Evolutionary conservation across 371 early-diverging fungal genomes (phyloP), one percentile per base, ranked within the genome.

Genomic region (Rhizopus sp.): DNA sequence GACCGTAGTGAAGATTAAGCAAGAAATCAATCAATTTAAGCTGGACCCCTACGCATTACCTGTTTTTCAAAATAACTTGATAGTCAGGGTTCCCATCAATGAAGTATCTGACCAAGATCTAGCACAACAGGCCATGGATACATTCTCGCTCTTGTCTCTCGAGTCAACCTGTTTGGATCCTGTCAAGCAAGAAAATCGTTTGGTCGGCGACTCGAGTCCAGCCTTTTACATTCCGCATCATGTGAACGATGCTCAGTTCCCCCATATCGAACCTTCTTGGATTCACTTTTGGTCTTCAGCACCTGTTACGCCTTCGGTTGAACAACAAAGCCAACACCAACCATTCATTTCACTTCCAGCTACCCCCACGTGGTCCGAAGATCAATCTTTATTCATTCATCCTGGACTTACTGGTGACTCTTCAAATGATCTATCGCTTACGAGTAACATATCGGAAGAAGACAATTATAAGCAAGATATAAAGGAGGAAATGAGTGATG

Each of bases 261-360:
- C 55, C 16, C 55, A 59, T 51, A 41, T 63, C 15, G 57, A 60
- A 9, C 66, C 66, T 16, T 41, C 53, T 23, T 52, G 48, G 53
- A 31, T 61, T 17, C 53, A 55, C 15, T 17, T 30, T 5, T 50
- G 35, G 30, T 59, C 64, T 23, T 41, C 15, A 15, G 17, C 56
- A n/a, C 62, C 66, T 29, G 62, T 55, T 8, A 66, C 63, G 31
- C 59, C 59, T n/a, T 39, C 44, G 23, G 38, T 34, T 31, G 54
- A 45, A 40, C 44, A 50, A 5, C 55, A 1, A 16, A 13, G 34
- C 1, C 10, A 34, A 13, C 41, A 13, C 2, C 49, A 23, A 32
- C 48, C 47, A 5, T 64, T 52, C n/a, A 30, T 39, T n/a, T 64
- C 65, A 7, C 39, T 60, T 9, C 65, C 65, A 17, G 10, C 32